These are phyloP conservation scores for Suhomyces atakaporum DNA, from an alignment of 1,139 yeast genomes.

Conservation along the genomic window DNA sequence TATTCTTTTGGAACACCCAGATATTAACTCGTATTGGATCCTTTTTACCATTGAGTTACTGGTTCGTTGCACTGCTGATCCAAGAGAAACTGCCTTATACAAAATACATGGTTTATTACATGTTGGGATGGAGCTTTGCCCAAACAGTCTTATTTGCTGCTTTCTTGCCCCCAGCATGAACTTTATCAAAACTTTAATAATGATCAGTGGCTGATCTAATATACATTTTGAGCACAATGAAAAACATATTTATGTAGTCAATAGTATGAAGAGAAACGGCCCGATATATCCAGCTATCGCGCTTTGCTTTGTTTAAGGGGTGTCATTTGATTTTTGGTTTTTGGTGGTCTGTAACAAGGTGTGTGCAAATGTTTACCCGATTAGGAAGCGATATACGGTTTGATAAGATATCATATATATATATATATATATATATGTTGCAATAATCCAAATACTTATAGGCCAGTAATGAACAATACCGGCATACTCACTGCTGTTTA, in stretches of 20 bases:
- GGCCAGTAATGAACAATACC: too few relatives aligned
- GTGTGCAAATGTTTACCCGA: constrained; percentile 17
- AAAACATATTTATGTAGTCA: too few relatives aligned
- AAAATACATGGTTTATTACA: constrained; percentile 38
- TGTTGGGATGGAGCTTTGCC: constrained; percentile 55
- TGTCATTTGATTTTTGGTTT: too few relatives aligned
- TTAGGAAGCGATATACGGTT: constrained; percentile 16
- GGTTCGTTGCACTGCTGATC: constrained; percentile 57
- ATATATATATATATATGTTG: not conserved
- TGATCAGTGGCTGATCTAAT: too few relatives aligned
- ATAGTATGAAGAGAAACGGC: too few relatives aligned
- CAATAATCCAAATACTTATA: not conserved
- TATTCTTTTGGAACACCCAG: constrained; percentile 79
- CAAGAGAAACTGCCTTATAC: constrained; percentile 18
- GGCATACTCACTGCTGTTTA: not conserved
- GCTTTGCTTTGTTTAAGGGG: too few relatives aligned
- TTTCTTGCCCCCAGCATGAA: constrained; percentile 74
- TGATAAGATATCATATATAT: constrained; percentile 6
- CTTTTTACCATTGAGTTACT: constrained; percentile 71
- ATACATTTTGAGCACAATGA: too few relatives aligned
- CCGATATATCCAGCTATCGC: too few relatives aligned
- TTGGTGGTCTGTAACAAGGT: too few relatives aligned
- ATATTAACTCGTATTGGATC: constrained; percentile 78
- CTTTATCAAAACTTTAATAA: not conserved
- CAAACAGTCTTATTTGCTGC: constrained; percentile 65